These are phyloP conservation scores for Dothidotthia symphoricarpi DNA, from an alignment of 2,329 filamentous ascomycete genomes.

Conservation along the genomic window DNA sequence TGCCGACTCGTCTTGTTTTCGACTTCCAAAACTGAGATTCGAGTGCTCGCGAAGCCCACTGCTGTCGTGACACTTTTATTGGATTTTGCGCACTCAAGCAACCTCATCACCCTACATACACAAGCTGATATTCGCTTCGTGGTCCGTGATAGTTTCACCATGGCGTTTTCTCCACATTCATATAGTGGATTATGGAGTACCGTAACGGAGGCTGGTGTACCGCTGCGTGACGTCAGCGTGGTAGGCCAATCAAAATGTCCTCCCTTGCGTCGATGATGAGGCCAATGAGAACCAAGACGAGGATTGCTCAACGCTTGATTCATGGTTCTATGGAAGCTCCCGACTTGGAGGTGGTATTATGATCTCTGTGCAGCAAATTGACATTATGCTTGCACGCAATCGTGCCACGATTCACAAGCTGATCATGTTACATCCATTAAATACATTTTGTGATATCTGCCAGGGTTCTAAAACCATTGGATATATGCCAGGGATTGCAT, in stretches of 20 bases:
- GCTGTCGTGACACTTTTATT: conserved; percentile 5
- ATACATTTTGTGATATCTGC: no score
- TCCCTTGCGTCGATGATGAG: conserved; percentile 3
- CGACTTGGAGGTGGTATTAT: not conserved
- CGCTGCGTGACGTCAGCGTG: conserved; percentile 4
- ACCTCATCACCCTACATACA: no score
- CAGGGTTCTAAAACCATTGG: no score
- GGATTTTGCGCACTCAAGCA: conserved; percentile 11
- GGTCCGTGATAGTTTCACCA: no score
- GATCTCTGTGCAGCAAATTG: no score
- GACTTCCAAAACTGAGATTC: not conserved
- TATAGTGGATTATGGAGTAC: conserved; percentile 10
- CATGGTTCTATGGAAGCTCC: not conserved
- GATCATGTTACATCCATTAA: no score
- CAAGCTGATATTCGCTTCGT: no score
- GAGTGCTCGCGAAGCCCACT: conserved; percentile 1
- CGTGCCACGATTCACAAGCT: no score
- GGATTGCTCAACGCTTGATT: conserved; percentile 4
- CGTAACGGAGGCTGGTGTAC: conserved; percentile 9
- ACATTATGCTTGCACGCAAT: no score
- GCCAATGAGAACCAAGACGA: conserved; percentile 13
- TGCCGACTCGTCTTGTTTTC: conserved; percentile 2
- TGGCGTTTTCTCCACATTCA: conserved; percentile 7
- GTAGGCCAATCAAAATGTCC: not conserved
- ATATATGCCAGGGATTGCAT: no score